Conservation (phyloP, 2,329 filamentous ascomycete genomes). For the Ophiocordyceps sinensis region DNA sequence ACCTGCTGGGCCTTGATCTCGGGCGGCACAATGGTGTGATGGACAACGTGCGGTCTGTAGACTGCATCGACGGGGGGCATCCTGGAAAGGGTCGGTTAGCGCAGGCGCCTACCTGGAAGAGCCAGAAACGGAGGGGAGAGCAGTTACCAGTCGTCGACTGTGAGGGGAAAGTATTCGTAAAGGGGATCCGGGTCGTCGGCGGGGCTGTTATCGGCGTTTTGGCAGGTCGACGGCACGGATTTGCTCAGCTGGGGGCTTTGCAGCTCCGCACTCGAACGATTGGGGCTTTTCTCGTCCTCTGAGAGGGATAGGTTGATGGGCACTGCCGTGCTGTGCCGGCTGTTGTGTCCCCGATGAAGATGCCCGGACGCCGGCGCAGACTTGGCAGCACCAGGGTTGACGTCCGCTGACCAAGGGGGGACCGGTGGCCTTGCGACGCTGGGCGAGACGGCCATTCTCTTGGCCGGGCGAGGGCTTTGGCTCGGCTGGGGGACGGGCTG, state of each 20-base stretch:
- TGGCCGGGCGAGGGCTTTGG: conserved; percentile 32
- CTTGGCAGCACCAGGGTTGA: conserved; percentile 10
- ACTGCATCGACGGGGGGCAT: conserved; percentile 83
- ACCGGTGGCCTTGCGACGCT: conserved; percentile 36
- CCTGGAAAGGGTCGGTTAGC: conserved; percentile 20
- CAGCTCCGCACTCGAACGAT: conserved; percentile 32
- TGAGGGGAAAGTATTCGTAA: conserved; percentile 91
- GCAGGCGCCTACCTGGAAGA: neutral
- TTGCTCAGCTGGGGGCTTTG: conserved; percentile 36
- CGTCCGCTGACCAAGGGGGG: conserved; percentile 31
- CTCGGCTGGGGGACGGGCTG: conserved; percentile 20
- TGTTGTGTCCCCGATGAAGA: conserved; percentile 8
- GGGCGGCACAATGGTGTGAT: conserved; percentile 62
- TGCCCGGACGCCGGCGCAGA: conserved; percentile 5
- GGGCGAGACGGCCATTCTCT: conserved; percentile 38
- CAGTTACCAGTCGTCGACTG: conserved; percentile 68
- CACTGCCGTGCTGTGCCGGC: conserved; percentile 15
- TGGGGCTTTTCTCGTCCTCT: conserved; percentile 45
- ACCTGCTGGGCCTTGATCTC: conserved; percentile 57
- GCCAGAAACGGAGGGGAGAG: conserved; percentile 8
- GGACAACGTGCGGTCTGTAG: conserved; percentile 83
- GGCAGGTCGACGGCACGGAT: conserved; percentile 16
- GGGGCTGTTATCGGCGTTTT: conserved; percentile 40
- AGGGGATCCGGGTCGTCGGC: conserved; percentile 68
- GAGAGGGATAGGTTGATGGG: conserved; percentile 42